These are phyloP conservation scores for Exophiala bonariae DNA, from an alignment of 2,329 filamentous ascomycete species.

Conservation along the genomic window DNA sequence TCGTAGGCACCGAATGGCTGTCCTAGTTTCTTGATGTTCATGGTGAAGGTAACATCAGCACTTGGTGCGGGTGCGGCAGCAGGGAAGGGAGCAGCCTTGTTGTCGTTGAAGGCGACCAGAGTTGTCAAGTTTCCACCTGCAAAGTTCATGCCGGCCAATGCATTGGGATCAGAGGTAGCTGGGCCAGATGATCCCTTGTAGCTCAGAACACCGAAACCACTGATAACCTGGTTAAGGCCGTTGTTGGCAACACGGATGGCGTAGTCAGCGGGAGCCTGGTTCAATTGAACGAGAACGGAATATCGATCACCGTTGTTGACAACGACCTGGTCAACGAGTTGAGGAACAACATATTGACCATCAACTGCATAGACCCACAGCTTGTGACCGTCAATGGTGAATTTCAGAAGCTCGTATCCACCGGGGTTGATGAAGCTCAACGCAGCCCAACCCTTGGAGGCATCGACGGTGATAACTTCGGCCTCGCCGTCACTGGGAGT, in stretches of 20 bases:
- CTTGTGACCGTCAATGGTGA: constrained; percentile 46
- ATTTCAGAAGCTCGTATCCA: constrained; percentile 34
- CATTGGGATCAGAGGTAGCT: constrained; percentile 27
- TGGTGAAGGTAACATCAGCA: constrained; percentile 49
- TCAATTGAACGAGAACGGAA: constrained; percentile 42
- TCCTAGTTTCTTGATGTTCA: constrained; percentile 32
- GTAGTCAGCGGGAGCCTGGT: constrained; percentile 39
- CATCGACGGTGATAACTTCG: constrained; percentile 32
- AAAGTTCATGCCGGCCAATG: constrained; percentile 51
- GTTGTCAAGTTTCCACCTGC: constrained; percentile 44
- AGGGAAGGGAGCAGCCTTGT: constrained; percentile 49
- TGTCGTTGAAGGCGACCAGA: constrained; percentile 49
- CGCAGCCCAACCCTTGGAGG: constrained; percentile 36
- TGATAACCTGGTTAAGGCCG: constrained; percentile 55
- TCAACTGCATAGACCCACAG: constrained; percentile 48
- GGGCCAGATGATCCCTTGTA: constrained; percentile 34
- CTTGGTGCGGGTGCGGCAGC: constrained; percentile 42
- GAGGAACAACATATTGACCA: constrained; percentile 43
- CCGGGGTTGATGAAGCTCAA: constrained; percentile 42
- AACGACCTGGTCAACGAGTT: constrained; percentile 35
- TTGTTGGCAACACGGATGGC: constrained; percentile 52
- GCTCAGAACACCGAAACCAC: constrained; percentile 52
- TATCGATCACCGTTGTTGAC: constrained; percentile 43
- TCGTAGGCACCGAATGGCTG: constrained; percentile 45
- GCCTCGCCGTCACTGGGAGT: constrained; percentile 17